Percentiles rank a stretch among this genome's conserved stretches.
These are phyloP conservation scores for Trichoderma guizhouense DNA, from an alignment of 2,329 filamentous ascomycete species.

Conservation along the genomic window DNA sequence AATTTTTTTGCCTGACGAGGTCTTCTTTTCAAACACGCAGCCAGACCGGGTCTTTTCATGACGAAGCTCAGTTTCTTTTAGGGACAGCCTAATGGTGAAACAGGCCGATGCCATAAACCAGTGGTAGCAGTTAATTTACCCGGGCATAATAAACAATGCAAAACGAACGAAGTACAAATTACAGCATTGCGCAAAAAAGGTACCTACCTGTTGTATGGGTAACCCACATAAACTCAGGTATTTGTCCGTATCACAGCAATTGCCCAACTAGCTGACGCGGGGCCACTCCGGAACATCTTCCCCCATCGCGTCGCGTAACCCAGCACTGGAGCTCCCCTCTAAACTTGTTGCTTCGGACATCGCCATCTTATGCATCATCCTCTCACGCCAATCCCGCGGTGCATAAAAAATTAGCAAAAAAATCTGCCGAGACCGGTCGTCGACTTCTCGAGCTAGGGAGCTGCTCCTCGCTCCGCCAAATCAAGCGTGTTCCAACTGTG, in stretches of 20 bases:
- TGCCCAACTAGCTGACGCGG: slow-evolving; percentile 1
- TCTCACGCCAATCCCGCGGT: background rate
- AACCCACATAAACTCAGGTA: background rate
- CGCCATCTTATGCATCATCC: slow-evolving; percentile 12
- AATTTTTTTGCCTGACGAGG: background rate
- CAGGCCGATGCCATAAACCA: background rate
- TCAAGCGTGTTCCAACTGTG: slow-evolving; percentile 17
- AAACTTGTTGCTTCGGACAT: slow-evolving; percentile 10
- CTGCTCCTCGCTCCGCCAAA: background rate
- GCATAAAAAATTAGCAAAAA: background rate
- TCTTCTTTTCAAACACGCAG: background rate
- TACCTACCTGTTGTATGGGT: background rate
- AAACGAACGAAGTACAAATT: background rate
- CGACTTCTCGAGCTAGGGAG: background rate
- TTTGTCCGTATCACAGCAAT: background rate
- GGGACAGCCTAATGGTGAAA: background rate
- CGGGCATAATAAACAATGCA: background rate
- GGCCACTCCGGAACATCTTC: slow-evolving; percentile 14
- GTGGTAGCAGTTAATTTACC: background rate
- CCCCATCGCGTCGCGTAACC: slow-evolving; percentile 16
- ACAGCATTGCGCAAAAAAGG: background rate
- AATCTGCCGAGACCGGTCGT: slow-evolving; percentile 5
- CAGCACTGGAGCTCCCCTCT: slow-evolving; percentile 17
- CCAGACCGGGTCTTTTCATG: background rate
- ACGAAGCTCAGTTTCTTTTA: background rate